Evolutionary conservation across 495 filamentous ascomycete species (phyloP).

Genomic region (Tuber melanosporum): DNA sequence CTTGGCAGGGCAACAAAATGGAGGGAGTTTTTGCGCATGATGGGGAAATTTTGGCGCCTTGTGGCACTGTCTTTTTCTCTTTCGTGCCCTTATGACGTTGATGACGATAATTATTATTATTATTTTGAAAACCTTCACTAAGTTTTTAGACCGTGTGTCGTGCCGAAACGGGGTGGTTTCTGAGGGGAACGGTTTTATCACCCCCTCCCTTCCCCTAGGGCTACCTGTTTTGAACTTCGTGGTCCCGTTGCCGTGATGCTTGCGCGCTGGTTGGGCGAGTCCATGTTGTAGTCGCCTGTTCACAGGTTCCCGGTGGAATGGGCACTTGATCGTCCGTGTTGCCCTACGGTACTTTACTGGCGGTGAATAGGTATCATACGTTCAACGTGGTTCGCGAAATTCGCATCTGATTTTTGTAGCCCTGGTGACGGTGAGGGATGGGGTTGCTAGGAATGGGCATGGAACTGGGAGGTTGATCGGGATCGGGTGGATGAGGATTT

Average conservation of each 20-base stretch:
- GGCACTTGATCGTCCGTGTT: not conserved
- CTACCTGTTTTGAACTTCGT: constrained; percentile 6
- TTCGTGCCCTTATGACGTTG: constrained; percentile 1
- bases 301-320: constrained; percentile 2
- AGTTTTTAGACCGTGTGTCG: not conserved
- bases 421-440: constrained; percentile 1
- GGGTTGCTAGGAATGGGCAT: not conserved
- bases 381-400: not conserved
- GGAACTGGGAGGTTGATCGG: not conserved
- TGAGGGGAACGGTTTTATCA: not conserved
- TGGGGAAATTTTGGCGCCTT: not conserved
- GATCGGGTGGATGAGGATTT: not conserved
- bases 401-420: constrained; percentile 3
- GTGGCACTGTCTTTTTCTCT: not conserved
- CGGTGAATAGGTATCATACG: not conserved
- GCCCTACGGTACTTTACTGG: not conserved
- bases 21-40: not conserved
- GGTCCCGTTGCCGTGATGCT: not conserved
- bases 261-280: not conserved
- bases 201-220: not conserved
- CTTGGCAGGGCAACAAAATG: not conserved
- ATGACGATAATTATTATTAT: not conserved
- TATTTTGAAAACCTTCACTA: constrained; percentile 2
- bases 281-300: not conserved
- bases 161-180: not conserved